Conservation (phyloP, 225 moss, liverwort and hornwort genomes). For the Pseudisothecium myosuroides region DNA sequence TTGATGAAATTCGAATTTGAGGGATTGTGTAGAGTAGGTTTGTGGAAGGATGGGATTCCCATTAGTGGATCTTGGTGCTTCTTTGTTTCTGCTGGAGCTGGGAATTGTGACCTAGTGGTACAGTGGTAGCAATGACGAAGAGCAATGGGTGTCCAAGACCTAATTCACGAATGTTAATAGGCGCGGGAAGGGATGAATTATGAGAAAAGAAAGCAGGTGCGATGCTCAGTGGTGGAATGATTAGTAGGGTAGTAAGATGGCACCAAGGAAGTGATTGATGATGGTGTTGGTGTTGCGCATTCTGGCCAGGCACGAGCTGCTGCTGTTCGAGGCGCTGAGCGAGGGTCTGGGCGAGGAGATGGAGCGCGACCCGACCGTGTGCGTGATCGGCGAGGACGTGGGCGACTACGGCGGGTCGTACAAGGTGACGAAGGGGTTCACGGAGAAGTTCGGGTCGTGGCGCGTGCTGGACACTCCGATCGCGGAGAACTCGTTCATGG, state of each 20-base stretch:
- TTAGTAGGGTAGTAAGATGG: too few species aligned
- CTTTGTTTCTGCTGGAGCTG: not conserved
- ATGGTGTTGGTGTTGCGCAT: not conserved
- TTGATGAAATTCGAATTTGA: not conserved
- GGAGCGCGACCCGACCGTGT: slow-evolving; percentile 83
- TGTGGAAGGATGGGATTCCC: too few species aligned
- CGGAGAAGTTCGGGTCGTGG: slow-evolving; percentile 93
- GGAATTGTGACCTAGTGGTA: not conserved
- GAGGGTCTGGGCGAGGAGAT: slow-evolving; percentile 97
- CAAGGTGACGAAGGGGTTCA: slow-evolving; percentile 94
- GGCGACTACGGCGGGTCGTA: slow-evolving; percentile 98
- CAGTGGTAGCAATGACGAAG: not conserved
- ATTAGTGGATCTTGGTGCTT: not conserved
- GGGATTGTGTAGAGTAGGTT: not conserved
- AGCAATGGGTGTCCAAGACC: not conserved
- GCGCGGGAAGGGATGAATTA: too few species aligned
- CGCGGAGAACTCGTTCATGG: slow-evolving; percentile 90
- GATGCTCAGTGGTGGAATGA: not conserved
- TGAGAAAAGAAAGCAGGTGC: not conserved
- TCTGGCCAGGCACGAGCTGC: slow-evolving; percentile 58
- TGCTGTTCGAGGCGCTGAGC: slow-evolving; percentile 87
- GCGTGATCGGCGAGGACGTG: slow-evolving; percentile 96
- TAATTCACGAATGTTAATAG: not conserved
- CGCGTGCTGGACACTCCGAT: slow-evolving; percentile 89
- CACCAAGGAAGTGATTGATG: not conserved